phyloP scores from a whole-genome alignment of 345 rosid species.

The Heritiera littoralis region DNA sequence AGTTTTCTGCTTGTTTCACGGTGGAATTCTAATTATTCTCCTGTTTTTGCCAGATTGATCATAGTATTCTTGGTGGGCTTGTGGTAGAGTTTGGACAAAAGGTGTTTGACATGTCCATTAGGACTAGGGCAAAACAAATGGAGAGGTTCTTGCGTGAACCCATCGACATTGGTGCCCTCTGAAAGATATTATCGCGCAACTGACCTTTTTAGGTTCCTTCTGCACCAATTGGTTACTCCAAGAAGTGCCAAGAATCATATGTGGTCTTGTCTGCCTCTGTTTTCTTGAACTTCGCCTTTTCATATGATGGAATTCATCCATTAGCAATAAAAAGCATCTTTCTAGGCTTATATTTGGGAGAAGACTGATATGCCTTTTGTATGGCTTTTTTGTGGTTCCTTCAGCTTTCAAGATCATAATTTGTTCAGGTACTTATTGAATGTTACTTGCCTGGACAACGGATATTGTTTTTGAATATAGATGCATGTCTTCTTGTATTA shows the following conservation, averaged over 20 bases:
- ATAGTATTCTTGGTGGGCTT: slow-evolving; percentile 88
- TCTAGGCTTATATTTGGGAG: background rate
- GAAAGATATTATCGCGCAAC: slow-evolving; percentile 18
- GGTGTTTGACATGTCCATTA: slow-evolving; percentile 96
- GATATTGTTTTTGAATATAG: background rate
- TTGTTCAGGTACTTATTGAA: background rate
- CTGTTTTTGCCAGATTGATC: slow-evolving; percentile 64
- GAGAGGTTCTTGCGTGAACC: slow-evolving; percentile 92
- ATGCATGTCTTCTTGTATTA: background rate
- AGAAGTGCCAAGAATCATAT: background rate
- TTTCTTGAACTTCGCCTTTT: slow-evolving; percentile 21
- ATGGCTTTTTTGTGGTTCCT: slow-evolving; percentile 10
- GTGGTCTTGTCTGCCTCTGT: slow-evolving; percentile 9
- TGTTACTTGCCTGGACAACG: background rate
- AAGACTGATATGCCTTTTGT: background rate
- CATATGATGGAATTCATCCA: slow-evolving; percentile 22
- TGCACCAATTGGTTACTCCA: slow-evolving; percentile 10
- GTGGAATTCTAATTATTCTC: background rate
- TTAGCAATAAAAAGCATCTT: slow-evolving; percentile 37
- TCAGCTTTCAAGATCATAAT: background rate
- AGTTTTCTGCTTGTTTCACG: background rate
- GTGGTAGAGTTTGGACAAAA: slow-evolving; percentile 80
- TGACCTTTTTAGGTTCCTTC: slow-evolving; percentile 8
- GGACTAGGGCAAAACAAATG: slow-evolving; percentile 87
- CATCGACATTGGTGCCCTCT: slow-evolving; percentile 36